Evolutionary conservation across 495 filamentous ascomycete species (phyloP).

Genomic region (Umbilicaria muhlenbergii): DNA sequence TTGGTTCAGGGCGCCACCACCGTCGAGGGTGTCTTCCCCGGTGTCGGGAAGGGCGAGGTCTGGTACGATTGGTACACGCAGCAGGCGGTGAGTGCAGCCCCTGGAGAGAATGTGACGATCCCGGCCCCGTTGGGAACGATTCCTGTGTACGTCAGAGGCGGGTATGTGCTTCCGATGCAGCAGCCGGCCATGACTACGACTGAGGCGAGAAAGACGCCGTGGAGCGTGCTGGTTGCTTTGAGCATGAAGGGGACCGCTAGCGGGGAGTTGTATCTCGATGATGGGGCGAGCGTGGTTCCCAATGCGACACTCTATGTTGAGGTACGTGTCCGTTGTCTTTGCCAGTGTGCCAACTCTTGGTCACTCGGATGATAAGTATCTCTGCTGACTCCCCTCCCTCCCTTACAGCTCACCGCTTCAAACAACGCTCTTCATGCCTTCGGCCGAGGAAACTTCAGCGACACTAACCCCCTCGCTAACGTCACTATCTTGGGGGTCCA

Average conservation of each 20-base stretch:
- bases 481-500: slow-evolving; percentile 52
- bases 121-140: slow-evolving; percentile 65
- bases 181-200: slow-evolving; percentile 54
- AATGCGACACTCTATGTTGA: slow-evolving; percentile 39
- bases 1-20: slow-evolving; percentile 46
- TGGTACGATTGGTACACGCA: slow-evolving; percentile 83
- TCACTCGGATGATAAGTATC: background rate
- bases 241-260: slow-evolving; percentile 37
- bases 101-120: slow-evolving; percentile 56
- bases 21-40: slow-evolving; percentile 68
- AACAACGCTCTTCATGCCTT: slow-evolving; percentile 28
- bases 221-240: slow-evolving; percentile 52
- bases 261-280: slow-evolving; percentile 66
- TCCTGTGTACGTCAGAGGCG: slow-evolving; percentile 60
- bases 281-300: slow-evolving; percentile 57
- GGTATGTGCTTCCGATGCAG: slow-evolving; percentile 52
- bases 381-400: slow-evolving; percentile 4
- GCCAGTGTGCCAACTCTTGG: background rate
- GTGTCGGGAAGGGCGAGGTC: slow-evolving; percentile 39
- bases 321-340: slow-evolving; percentile 19
- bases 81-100: slow-evolving; percentile 30
- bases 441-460: slow-evolving; percentile 37
- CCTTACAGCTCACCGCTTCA: slow-evolving; percentile 31
- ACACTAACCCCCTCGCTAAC: slow-evolving; percentile 45
- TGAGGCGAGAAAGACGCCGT: slow-evolving; percentile 49